Percentiles rank a stretch among this genome's conserved stretches.
Conservation (phyloP, 2,329 filamentous ascomycete genomes). For the Tothia fuscella region DNA sequence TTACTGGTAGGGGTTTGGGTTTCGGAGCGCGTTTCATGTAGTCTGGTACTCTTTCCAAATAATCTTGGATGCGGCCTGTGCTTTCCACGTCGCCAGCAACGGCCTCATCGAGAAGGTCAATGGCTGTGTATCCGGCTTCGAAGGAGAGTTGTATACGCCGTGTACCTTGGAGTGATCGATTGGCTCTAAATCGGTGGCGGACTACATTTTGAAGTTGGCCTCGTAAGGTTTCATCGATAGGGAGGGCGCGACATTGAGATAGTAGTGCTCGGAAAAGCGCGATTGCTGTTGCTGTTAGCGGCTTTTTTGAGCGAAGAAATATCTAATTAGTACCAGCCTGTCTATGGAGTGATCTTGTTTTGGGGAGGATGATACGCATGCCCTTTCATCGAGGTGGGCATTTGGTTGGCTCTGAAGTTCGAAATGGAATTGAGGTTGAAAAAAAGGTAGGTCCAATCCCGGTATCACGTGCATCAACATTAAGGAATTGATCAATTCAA, state of each 20-base stretch:
- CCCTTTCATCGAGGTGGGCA: too few species aligned
- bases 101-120: slow-evolving; percentile 33
- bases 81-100: slow-evolving; percentile 21
- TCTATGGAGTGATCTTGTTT: too few species aligned
- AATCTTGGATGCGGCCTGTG: slow-evolving; percentile 16
- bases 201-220: slow-evolving; percentile 47
- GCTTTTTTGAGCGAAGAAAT: too few species aligned
- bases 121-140: slow-evolving; percentile 51
- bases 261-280: slow-evolving; percentile 63
- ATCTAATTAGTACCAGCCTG: too few species aligned
- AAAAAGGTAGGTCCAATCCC: too few species aligned
- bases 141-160: slow-evolving; percentile 52
- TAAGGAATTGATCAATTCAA: too few species aligned
- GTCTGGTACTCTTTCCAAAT: slow-evolving; percentile 17
- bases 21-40: slow-evolving; percentile 25
- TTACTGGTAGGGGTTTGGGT: slow-evolving; percentile 23
- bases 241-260: slow-evolving; percentile 41
- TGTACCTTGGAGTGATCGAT: slow-evolving; percentile 45
- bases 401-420: too few species aligned
- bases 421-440: too few species aligned
- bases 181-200: slow-evolving; percentile 49
- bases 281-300: slow-evolving; percentile 49
- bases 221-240: slow-evolving; percentile 38
- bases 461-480: too few species aligned
- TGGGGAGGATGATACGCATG: too few species aligned